Evolutionary conservation across 2,329 filamentous ascomycete species (phyloP), one percentile per base, ranked within the genome.

Genomic region (Aspergillus sp.): DNA sequence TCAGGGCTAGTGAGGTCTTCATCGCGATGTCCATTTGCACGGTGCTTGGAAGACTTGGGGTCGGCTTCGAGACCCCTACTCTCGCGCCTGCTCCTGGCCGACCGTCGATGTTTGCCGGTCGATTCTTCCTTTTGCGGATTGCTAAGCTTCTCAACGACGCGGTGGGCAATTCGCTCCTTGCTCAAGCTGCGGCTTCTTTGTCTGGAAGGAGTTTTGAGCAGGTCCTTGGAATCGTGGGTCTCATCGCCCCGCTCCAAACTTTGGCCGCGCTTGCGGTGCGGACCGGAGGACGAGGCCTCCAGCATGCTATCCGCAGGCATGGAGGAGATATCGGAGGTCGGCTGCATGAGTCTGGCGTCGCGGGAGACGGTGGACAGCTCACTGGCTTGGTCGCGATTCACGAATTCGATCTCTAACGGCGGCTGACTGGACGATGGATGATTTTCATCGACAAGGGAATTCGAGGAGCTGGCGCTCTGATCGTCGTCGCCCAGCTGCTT

Each of bases 351-450:
- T 59, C 75, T 53, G 63, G 73, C 49, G 61, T 80, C 69, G 53
- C 72, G 61, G 63, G 76, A 61, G 55, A 67, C 29, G 60, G 69
- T 48, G 68, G 73, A 58, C 62, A 89, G 42, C 71, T 94, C 61
- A 74, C 82, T 68, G 67, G 71, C 40, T 71, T 72, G 57, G 71
- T 78, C 54, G 43, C 69, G 65, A 30, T 75, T 71, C 49, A 88
- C 73, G 41, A 96, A 84, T 57, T 95, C 89, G 39, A 95, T 83
- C 55, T 95, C 86, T 43, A 95, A 79, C 22, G 86, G 86, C 33
- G 82, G 66, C 8, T 68, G 61, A 16, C 66, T 80, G 33, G 74
- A 69, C 19, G 75, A 78, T 17, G 88, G 71, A 58, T 81, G 86
- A 42, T 83, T 89, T 57, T 83, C 85, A 54, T 85, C 82, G 5